Base-by-base conservation (phyloP, 2,329 filamentous ascomycete genomes). In the Pseudogymnoascus sp. region DNA sequence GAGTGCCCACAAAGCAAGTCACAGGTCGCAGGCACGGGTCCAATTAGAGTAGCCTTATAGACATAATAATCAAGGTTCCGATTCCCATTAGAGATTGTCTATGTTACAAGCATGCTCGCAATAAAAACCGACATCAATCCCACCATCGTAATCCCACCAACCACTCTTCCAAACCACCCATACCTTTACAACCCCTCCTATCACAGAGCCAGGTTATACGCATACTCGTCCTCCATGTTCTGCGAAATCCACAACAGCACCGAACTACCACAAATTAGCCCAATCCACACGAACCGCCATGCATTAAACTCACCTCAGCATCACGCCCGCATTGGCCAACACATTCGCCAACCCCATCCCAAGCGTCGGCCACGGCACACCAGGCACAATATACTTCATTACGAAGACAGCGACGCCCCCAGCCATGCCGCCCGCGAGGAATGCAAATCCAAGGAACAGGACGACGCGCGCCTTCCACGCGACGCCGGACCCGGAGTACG, bases 181-280 rank as follows among this genome's bases (percentile, higher is more conserved):
- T 4, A 2, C 33, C 33, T 7, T 7, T 28, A 25, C 14, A 37
- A 28, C n/a, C 37, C 37, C 6, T 63, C 59, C 67, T 62, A 33
- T 54, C n/a, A 86, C 65, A 88, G 76, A 63, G 84, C 79, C 66
- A 88, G 74, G 72, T 86, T 87, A 73, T 88, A 88, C 54, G 84
- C 81, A 68, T 87, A 88, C 73, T 88, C 85, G 69, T 87, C 85
- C 76, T 88, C 85, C 82, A 88, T 87, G 69, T 88, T 88, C 78
- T 88, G 85, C 74, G 81, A 85, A 61, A 88, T 74, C 85, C 85
- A 88, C 41, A 88, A 78, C 63, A 87, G 81, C 57, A 86, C 84
- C 20, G 81, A 82, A 74, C 83, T 84, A 65, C 16, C 37, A n/a
- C 7, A 2, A 16, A 22, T 62, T 39, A 62, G 41, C 47, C 1